These are phyloP conservation scores for Hyaloscypha variabilis DNA, from an alignment of 495 filamentous ascomycete genomes.

Conservation along the genomic window DNA sequence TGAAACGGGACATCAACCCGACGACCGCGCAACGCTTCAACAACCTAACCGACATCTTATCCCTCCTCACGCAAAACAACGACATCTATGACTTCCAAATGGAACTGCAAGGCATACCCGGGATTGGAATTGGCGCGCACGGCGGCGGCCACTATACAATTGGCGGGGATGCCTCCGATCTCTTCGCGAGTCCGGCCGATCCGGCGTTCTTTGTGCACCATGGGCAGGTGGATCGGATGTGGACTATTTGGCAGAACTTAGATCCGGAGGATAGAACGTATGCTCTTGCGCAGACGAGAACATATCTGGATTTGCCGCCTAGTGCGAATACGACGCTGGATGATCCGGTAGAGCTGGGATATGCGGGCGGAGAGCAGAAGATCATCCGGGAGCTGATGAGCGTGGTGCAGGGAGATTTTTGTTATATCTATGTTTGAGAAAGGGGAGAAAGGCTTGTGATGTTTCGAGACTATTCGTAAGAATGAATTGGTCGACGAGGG, in stretches of 20 bases:
- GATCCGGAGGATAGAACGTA: background rate
- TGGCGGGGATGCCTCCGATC: constrained; percentile 22
- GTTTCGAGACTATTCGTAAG: too few species aligned
- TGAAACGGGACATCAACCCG: constrained; percentile 60
- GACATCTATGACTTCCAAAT: constrained; percentile 23
- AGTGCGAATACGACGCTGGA: background rate
- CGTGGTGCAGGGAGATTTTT: background rate
- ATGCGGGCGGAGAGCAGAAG: background rate
- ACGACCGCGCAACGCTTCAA: constrained; percentile 35
- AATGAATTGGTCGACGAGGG: too few species aligned
- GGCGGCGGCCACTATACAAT: constrained; percentile 21
- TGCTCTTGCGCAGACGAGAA: background rate
- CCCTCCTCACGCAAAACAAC: constrained; percentile 8
- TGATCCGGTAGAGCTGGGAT: background rate
- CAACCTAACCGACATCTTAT: background rate
- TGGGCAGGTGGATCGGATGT: background rate
- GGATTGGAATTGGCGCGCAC: constrained; percentile 13
- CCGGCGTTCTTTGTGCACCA: background rate
- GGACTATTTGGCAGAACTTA: background rate
- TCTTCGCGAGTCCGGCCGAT: background rate
- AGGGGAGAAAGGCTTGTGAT: too few species aligned
- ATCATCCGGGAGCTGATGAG: background rate
- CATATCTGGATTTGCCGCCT: background rate
- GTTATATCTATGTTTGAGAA: background rate
- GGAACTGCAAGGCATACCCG: constrained; percentile 3